A percentile compares a stretch with the other conserved stretches of the same genome.
Evolutionary conservation across 2,329 filamentous ascomycete species (phyloP).

Genomic region (Aspergillus pseudonomiae): DNA sequence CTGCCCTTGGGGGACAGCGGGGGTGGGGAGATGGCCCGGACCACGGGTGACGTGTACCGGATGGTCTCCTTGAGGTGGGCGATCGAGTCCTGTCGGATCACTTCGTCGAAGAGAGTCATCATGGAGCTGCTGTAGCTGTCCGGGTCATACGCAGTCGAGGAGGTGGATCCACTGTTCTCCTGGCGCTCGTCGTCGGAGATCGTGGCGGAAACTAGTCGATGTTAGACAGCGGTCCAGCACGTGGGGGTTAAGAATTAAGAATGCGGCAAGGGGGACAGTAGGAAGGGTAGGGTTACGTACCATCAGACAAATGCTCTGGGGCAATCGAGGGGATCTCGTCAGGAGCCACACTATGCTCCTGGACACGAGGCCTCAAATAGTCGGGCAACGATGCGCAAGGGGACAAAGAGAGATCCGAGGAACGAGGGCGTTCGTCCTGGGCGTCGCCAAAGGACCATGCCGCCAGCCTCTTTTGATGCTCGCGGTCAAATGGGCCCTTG

Average conservation of each 20-base stretch:
- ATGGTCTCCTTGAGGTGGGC: constrained; percentile 36
- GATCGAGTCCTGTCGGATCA: constrained; percentile 32
- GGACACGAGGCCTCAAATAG: constrained; percentile 26
- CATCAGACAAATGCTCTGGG: constrained; percentile 17
- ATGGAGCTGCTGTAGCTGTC: constrained; percentile 39
- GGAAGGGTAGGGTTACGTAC: constrained; percentile 20
- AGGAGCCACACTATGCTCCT: constrained; percentile 22
- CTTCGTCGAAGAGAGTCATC: constrained; percentile 37
- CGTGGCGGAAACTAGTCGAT: constrained; percentile 21
- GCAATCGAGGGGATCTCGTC: constrained; percentile 19
- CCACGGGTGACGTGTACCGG: constrained; percentile 34
- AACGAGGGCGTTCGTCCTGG: constrained; percentile 37
- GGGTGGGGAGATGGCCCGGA: constrained; percentile 31
- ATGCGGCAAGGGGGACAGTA: not conserved
- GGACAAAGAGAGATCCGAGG: constrained; percentile 41
- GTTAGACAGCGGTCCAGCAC: constrained; percentile 15
- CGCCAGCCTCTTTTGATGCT: constrained; percentile 47
- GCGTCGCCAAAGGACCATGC: constrained; percentile 49
- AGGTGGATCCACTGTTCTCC: constrained; percentile 35
- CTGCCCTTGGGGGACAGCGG: constrained; percentile 28
- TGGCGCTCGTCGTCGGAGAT: constrained; percentile 31
- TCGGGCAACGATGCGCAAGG: constrained; percentile 37
- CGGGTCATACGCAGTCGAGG: constrained; percentile 40
- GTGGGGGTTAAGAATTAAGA: not conserved
- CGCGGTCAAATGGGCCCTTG: constrained; percentile 50